These are phyloP conservation scores for Ilyonectria destructans DNA, from an alignment of 2,329 filamentous ascomycete species.

Conservation along the genomic window DNA sequence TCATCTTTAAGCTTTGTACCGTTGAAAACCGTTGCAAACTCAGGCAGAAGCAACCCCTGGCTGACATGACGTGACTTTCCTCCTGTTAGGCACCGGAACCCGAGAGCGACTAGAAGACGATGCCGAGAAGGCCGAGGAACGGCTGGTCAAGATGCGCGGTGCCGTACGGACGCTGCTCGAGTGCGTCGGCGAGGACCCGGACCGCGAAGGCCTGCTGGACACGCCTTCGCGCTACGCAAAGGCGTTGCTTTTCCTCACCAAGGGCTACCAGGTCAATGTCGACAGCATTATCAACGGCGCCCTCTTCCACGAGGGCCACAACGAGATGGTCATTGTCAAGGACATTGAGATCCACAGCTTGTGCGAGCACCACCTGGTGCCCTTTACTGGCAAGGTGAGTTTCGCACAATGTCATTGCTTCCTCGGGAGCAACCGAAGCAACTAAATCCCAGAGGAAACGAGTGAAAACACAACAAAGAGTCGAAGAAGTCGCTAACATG, in stretches of 20 bases:
- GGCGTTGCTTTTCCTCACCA: conserved; percentile 95
- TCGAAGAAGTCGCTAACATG: conserved; percentile 5
- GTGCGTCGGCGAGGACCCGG: conserved; percentile 79
- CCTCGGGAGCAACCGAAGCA: neutral
- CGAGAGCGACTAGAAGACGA: conserved; percentile 74
- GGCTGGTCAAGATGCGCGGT: conserved; percentile 72
- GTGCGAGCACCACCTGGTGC: conserved; percentile 97
- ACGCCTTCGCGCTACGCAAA: conserved; percentile 93
- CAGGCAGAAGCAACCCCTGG: conserved; percentile 5
- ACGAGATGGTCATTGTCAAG: conserved; percentile 97
- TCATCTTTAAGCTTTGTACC: neutral
- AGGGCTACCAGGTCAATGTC: conserved; percentile 96
- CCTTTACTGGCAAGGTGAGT: conserved; percentile 91
- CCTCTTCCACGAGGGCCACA: conserved; percentile 96
- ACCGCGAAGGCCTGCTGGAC: conserved; percentile 75
- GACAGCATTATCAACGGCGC: conserved; percentile 93
- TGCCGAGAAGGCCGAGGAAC: conserved; percentile 59
- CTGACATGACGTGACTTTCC: conserved; percentile 29
- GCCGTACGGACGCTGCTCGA: conserved; percentile 79
- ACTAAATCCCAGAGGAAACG: neutral
- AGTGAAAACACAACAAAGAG: neutral
- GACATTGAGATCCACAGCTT: conserved; percentile 96
- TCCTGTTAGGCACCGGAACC: conserved; percentile 71
- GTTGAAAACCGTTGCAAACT: neutral
- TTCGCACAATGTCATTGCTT: neutral